Evolutionary conservation across 2,329 filamentous ascomycete species (phyloP), one percentile per base, ranked within the genome.

Genomic region (Cladosporium cucumerinum): DNA sequence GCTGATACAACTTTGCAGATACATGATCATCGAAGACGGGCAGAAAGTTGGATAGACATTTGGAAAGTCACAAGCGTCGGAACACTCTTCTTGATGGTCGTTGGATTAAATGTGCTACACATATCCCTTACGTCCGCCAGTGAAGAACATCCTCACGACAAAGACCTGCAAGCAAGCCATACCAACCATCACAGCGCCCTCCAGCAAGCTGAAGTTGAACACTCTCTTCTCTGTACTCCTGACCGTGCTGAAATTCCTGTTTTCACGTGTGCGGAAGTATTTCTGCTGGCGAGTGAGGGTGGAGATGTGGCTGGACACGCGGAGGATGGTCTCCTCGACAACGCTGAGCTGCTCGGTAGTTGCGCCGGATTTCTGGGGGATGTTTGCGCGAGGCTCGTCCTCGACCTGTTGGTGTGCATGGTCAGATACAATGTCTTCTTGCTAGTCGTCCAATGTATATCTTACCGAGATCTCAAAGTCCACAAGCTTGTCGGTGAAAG

Each of bases 91-190:
- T 36, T 39, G 30, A 26, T 32, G 34, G 30, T 18, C 39, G 34
- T 30, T 26, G 10, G 57, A 25, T 36, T 36, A 58, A 39, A 54
- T 46, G 52, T 59, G 25, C 43, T 59, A 64, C 55, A 64, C 62
- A 32, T 70, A 75, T 82, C 87, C 87, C 82, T 89, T 89, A 75
- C 87, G 78, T n/a, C 86, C 86, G 43, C 87, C 93, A 84, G 97
- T 94, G 87, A 99, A 99, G 83, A 99, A 99, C 88, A 98, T 98
- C 70, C 92, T 84, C 72, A 99, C 95, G 72, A 99, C 89, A 78
- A 98, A 97, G 59, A 99, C 95, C 82, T 99, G 96, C 76, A 99
- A 80, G 55, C 87, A 93, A 52, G 94, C 95, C 96, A 99, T 99
- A 66, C 89, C 90, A 69, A 97, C 83, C 82, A 99, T 96, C 82